Evolutionary conservation across 345 rosid genomes (phyloP).

Genomic region (Syzygium jambos): DNA sequence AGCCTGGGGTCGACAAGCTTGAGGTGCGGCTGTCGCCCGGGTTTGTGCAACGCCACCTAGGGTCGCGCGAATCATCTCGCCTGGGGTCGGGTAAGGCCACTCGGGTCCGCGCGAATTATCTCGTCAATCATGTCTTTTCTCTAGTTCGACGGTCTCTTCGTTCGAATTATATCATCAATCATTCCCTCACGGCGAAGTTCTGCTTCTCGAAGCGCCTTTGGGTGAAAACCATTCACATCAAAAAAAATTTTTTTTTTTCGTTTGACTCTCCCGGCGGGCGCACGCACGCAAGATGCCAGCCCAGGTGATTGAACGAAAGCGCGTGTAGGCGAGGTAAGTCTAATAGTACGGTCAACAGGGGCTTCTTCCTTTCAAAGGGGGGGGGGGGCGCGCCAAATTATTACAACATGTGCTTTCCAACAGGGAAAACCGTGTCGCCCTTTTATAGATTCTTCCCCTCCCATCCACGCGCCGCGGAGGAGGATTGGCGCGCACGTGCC

Average conservation of each 20-base stretch:
- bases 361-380: not conserved
- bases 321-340: not conserved
- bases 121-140: rapidly evolving
- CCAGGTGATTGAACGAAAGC: not conserved
- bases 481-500: not conserved
- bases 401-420: not conserved
- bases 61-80: too few relatives aligned
- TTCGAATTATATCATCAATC: not conserved
- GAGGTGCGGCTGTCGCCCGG: too few relatives aligned
- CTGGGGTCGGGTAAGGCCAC: too few relatives aligned
- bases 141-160: not conserved
- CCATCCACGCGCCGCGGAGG: not conserved
- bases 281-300: not conserved
- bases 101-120: not conserved
- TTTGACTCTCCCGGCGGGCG: not conserved
- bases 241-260: not conserved
- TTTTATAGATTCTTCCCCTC: too few relatives aligned
- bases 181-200: not conserved
- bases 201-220: not conserved
- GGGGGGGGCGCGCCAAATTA: not conserved
- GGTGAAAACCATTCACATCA: not conserved
- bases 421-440: not conserved
- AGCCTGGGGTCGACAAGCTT: too few relatives aligned
- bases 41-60: too few relatives aligned
- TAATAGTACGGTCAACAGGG: not conserved